Evolutionary conservation across 495 filamentous ascomycete species (phyloP), one percentile per base, ranked within the genome.

Genomic region (Daldinia loculata): DNA sequence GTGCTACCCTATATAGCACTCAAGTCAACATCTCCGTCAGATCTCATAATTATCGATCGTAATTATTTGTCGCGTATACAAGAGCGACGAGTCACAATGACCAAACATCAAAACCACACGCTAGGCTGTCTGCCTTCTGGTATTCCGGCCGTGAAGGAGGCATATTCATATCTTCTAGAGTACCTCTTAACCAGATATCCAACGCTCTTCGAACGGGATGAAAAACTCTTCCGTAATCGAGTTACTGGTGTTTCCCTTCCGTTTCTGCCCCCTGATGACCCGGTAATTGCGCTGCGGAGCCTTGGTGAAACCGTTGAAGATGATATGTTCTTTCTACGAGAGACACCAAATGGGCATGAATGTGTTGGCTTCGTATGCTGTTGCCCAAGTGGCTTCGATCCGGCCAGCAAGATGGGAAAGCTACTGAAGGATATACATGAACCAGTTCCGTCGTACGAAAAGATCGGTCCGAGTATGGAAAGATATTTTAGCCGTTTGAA

Each of bases 401-500:
- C 89, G 0, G 75, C 81, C 12, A 61, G 83, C 39, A 95, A 93
- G 73, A 84, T 94, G 9, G 88, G 87, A 0, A 80, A 85, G 65
- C 76, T 81, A 2, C 78, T 95, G 2, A 84, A 84, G 0, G 85
- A 88, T 50, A 92, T 96, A 61, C 93, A 96, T 70, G 78, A 62
- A 3, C 90, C 90, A 0, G 89, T 92, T 0, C 91, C 91, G 0
- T 85, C 87, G 1, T 95, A 93, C 73, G 85, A 87, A 27, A 93
- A 91, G 76, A 83, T 96, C 2, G 88, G 89, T 58, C 84, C 83
- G 27, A 91, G 89, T 60, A 93, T 96, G 90, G 92, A 95, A 75
- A 82, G 88, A 17, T 94, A 90, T 78, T 95, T 96, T 68, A 79
- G 81, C 4, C 78, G 80, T 6, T 63, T 91, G 3, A 82, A 84